These are phyloP conservation scores for Irpex lacteus DNA, from an alignment of 1,284 basidiomycete genomes.

Conservation along the genomic window DNA sequence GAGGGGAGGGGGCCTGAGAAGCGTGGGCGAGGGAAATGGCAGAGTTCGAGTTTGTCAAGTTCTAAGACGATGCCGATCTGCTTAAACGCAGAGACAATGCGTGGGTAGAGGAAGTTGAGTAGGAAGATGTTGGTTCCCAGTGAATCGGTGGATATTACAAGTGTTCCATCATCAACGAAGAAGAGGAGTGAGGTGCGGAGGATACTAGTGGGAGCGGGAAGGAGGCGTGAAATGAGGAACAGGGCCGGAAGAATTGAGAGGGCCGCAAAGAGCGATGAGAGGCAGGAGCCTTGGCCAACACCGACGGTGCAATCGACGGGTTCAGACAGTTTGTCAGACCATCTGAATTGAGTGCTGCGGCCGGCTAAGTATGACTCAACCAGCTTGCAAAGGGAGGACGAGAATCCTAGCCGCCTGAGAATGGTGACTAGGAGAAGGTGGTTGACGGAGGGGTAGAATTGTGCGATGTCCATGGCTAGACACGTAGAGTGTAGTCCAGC, in stretches of 20 bases:
- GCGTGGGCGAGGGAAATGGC: conserved; percentile 11
- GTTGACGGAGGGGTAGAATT: too few species aligned
- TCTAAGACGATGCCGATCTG: conserved; percentile 12
- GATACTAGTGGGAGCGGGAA: not conserved
- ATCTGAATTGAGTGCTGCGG: too few species aligned
- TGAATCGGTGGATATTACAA: not conserved
- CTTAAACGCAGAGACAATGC: not conserved
- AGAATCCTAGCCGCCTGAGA: too few species aligned
- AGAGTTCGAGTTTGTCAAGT: conserved; percentile 12
- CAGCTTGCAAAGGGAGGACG: too few species aligned
- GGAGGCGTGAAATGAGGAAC: not conserved
- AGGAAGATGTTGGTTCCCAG: not conserved
- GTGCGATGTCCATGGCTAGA: too few species aligned
- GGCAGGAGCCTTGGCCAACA: conserved; percentile 16
- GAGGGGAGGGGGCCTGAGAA: not conserved
- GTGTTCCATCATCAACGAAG: conserved; percentile 18
- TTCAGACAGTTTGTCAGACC: not conserved
- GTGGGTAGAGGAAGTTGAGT: not conserved
- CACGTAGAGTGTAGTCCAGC: too few species aligned
- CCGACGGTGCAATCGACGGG: conserved; percentile 9
- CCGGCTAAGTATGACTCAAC: too few species aligned
- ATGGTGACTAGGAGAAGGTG: too few species aligned
- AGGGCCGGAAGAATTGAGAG: conserved; percentile 9
- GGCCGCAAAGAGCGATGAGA: conserved; percentile 15
- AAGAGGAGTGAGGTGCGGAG: conserved; percentile 4